Conservation (phyloP, 345 rosid genomes). For the Limnanthes douglasii region DNA sequence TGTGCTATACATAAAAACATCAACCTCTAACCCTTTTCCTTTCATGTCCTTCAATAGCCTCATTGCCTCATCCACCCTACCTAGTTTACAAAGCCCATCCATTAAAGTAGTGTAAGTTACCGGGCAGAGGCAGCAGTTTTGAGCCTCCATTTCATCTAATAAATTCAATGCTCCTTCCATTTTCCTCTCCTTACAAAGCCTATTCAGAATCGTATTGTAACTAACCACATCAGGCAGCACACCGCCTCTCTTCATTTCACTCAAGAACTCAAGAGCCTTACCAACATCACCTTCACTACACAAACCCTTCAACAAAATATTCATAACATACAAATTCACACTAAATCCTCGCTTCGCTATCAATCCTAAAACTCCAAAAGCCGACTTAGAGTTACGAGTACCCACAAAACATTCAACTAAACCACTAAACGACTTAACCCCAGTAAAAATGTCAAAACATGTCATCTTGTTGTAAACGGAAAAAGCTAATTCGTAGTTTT, state of each 20-base stretch:
- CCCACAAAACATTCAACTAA: slow-evolving; percentile 37
- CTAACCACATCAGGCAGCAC: slow-evolving; percentile 25
- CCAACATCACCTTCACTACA: slow-evolving; percentile 19
- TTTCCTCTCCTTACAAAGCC: slow-evolving; percentile 31
- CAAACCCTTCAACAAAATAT: slow-evolving; percentile 39
- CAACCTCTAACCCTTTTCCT: slow-evolving; percentile 23
- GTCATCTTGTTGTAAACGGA: slow-evolving; percentile 30
- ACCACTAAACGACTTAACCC: slow-evolving; percentile 34
- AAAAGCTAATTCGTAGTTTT: slow-evolving; percentile 27
- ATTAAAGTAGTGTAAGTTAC: slow-evolving; percentile 33
- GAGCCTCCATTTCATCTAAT: slow-evolving; percentile 27
- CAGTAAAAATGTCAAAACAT: slow-evolving; percentile 14
- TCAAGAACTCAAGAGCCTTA: slow-evolving; percentile 22
- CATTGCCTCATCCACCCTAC: slow-evolving; percentile 32
- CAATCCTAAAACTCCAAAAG: slow-evolving; percentile 32
- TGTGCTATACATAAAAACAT: slow-evolving; percentile 26
- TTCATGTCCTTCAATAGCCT: slow-evolving; percentile 25
- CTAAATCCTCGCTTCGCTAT: slow-evolving; percentile 43
- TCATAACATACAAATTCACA: slow-evolving; percentile 23
- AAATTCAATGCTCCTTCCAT: slow-evolving; percentile 22
- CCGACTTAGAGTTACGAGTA: slow-evolving; percentile 14
- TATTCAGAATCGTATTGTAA: slow-evolving; percentile 30
- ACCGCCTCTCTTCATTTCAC: slow-evolving; percentile 21
- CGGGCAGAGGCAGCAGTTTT: slow-evolving; percentile 19
- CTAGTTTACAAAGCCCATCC: slow-evolving; percentile 43